Evolutionary conservation across 164 flowering plant genomes (phyloP), one percentile per base, ranked within the genome.

Genomic region (Platanus orientalis): DNA sequence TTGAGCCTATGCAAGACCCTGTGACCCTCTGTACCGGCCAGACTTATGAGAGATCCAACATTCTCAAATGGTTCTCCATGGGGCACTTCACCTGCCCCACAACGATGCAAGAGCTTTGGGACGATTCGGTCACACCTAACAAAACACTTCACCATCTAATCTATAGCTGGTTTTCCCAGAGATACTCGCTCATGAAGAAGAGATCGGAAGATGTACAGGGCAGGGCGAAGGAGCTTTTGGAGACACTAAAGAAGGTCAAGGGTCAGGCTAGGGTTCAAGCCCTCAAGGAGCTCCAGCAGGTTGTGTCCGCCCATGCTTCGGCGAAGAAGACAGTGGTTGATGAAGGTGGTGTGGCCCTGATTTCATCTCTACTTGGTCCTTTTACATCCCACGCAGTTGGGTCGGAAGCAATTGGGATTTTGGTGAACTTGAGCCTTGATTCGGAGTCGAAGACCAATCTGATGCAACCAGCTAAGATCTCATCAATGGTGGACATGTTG

Each of bases 391-490:
- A 83, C 54, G 81, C 78, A 2, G 91, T 86, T 53, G 91, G 88
- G 13, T 84, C 78, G 0, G 88, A 84, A 62, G 75, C n/a, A n/a
- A 69, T 92, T 68, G 89, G 81, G 16, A 84, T 89, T 71, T 78
- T 92, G 27, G 96, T 86, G 57, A 79, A 81, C 68, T 77, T 92
- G 78, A 54, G 63, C 2, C 87, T 92, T 24, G 87, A 84, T 81
- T 83, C 84, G 0, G 90, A 83, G 12, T 72, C 84, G 0, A 86
- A 70, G 73, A 47, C 57, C 30, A 79, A 78, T 66, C 63, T 92
- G 79, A 76, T 80, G 83, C 86, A 92, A 64, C 97, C 97, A 0
- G 81, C 89, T 0, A 89, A 78, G 79, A 71, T 92, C 26, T 92
- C 97, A 3, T 54, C 88, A 42, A 61, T 87, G 80, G 90, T 86